These are phyloP conservation scores for Grosmannia penicillata DNA, from an alignment of 2,329 filamentous ascomycete genomes.

Conservation along the genomic window DNA sequence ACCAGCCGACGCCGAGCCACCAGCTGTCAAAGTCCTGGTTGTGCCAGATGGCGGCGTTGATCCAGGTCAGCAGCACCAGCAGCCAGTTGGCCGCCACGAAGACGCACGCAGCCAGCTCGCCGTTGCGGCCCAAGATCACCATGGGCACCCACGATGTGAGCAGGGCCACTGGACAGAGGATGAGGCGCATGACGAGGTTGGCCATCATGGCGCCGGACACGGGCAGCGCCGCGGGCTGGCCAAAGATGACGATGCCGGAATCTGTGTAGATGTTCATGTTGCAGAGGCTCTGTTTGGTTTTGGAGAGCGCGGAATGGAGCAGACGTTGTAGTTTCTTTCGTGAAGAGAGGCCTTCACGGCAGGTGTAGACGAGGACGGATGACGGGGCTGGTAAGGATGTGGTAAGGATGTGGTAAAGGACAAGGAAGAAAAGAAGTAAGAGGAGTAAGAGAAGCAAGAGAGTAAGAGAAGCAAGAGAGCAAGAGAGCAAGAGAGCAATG, in stretches of 20 bases:
- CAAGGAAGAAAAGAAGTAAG: too few species aligned
- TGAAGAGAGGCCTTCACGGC: too few species aligned
- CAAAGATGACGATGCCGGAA: conserved; percentile 4
- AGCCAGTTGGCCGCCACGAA: conserved; percentile 30
- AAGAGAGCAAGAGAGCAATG: too few species aligned
- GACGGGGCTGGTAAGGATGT: too few species aligned
- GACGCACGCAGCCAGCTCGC: conserved; percentile 37
- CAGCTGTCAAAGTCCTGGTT: conserved; percentile 32
- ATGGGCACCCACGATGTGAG: conserved; percentile 35
- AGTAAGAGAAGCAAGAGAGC: too few species aligned
- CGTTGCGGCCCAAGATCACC: conserved; percentile 32
- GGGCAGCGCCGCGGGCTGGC: conserved; percentile 4
- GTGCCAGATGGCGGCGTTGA: conserved; percentile 39
- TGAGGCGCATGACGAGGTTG: conserved; percentile 34
- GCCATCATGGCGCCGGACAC: conserved; percentile 14
- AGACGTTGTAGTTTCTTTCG: too few species aligned
- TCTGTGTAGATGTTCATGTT: not conserved
- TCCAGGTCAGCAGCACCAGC: conserved; percentile 30
- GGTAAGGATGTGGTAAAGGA: too few species aligned
- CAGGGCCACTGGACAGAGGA: conserved; percentile 29
- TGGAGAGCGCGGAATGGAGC: too few species aligned
- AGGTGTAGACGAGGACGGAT: too few species aligned
- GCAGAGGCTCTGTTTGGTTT: not conserved
- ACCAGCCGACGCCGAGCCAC: conserved; percentile 37
- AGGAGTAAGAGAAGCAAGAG: too few species aligned